Percentiles rank a stretch among this genome's conserved stretches.
Evolutionary conservation across 305 asterid species (phyloP).

Genomic region (Fraxinus ornus): DNA sequence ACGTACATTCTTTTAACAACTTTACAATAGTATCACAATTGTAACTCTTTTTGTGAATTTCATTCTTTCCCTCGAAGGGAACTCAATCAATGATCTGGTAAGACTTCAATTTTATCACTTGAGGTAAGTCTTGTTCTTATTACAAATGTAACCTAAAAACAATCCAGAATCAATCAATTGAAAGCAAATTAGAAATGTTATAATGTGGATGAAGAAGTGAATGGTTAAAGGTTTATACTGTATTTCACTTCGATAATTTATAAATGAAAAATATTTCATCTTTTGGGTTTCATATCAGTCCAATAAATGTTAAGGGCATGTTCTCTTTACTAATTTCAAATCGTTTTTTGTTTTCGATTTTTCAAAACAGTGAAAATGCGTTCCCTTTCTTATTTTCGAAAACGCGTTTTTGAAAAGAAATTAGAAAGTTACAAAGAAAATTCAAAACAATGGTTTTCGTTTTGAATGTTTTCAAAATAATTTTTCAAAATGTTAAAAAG

Average conservation of each 20-base stretch:
- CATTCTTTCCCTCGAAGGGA: background rate
- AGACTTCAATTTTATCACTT: background rate
- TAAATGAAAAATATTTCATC: background rate
- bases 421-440: too few species aligned
- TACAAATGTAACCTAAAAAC: background rate
- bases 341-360: too few species aligned
- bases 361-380: too few species aligned
- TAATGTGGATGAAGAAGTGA: background rate
- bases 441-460: too few species aligned
- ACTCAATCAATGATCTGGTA: background rate
- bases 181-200: too few species aligned
- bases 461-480: too few species aligned
- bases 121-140: background rate
- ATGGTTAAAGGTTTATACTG: background rate
- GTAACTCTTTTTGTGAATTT: background rate
- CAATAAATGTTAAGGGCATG: background rate
- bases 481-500: too few species aligned
- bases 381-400: too few species aligned
- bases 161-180: background rate
- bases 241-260: background rate
- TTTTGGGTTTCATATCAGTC: background rate
- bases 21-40: background rate
- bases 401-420: too few species aligned
- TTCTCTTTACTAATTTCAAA: too few species aligned
- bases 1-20: constrained; percentile 58